Conservation (phyloP, 257 asterid genomes). For the Solanum microdontum region DNA sequence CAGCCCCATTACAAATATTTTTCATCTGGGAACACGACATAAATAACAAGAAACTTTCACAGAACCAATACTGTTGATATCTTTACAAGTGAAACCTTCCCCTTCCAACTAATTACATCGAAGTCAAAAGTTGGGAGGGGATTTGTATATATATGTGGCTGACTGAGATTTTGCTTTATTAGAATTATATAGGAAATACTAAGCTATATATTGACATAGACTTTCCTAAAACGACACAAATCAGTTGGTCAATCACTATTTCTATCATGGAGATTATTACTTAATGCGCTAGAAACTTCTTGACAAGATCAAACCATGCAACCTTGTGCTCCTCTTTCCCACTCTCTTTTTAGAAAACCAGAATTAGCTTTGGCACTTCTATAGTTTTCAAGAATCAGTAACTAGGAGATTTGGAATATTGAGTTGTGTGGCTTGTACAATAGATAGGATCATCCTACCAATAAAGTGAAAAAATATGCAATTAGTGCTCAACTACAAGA, state of each 20-base stretch:
- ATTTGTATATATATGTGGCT: neutral
- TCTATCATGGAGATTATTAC: neutral
- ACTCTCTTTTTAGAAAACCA: neutral
- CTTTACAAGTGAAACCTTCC: neutral
- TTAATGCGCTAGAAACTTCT: neutral
- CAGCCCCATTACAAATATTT: neutral
- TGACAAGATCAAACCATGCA: neutral
- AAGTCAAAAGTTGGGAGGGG: neutral
- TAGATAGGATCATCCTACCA: neutral
- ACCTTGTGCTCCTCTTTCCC: neutral
- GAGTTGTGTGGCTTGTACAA: neutral
- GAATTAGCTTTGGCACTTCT: neutral
- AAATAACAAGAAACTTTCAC: neutral
- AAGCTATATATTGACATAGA: neutral
- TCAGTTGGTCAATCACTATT: neutral
- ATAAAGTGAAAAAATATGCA: neutral
- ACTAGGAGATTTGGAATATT: neutral
- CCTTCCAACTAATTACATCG: neutral
- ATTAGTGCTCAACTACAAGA: neutral
- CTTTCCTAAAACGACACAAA: neutral
- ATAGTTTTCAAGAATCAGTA: neutral
- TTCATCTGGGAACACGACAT: neutral
- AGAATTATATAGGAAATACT: neutral
- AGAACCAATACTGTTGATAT: neutral
- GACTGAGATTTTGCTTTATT: neutral